A percentile compares a stretch with the other conserved stretches of the same genome.
phyloP scores from a whole-genome alignment of 345 rosid genomes.

The Rhodamnia rubescens region DNA sequence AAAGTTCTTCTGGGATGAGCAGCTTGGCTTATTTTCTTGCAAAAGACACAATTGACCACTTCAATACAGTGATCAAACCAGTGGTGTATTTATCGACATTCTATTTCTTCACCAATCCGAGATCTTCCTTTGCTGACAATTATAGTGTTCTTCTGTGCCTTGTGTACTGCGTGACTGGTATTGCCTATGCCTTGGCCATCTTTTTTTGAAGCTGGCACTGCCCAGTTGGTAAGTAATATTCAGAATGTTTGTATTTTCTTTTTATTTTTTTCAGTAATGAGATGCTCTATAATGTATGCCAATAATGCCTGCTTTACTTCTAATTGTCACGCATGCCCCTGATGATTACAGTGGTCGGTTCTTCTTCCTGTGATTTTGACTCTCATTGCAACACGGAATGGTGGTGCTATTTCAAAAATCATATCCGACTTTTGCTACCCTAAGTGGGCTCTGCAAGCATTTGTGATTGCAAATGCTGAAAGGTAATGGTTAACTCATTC shows the following conservation, averaged over 20 bases:
- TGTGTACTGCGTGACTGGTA: constrained; percentile 89
- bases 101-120: constrained; percentile 84
- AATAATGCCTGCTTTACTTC: not conserved
- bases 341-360: constrained; percentile 68
- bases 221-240: constrained; percentile 73
- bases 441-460: constrained; percentile 83
- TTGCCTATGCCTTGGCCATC: constrained; percentile 80
- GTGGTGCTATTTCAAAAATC: constrained; percentile 19
- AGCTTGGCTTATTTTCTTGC: constrained; percentile 89
- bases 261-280: not conserved
- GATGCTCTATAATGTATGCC: not conserved
- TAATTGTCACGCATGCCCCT: not conserved
- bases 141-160: constrained; percentile 74
- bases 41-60: constrained; percentile 80
- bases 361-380: constrained; percentile 94
- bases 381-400: constrained; percentile 58
- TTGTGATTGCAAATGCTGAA: constrained; percentile 71
- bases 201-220: constrained; percentile 68
- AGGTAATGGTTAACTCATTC: constrained; percentile 22
- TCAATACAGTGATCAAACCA: constrained; percentile 73
- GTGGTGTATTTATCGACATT: constrained; percentile 87
- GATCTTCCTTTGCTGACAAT: constrained; percentile 72
- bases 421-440: constrained; percentile 65
- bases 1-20: constrained; percentile 90
- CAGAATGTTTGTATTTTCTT: not conserved